A percentile compares a stretch with the other conserved stretches of the same genome.
These are phyloP conservation scores for Dipteronia dyeriana DNA, from an alignment of 345 rosid genomes.

Conservation along the genomic window DNA sequence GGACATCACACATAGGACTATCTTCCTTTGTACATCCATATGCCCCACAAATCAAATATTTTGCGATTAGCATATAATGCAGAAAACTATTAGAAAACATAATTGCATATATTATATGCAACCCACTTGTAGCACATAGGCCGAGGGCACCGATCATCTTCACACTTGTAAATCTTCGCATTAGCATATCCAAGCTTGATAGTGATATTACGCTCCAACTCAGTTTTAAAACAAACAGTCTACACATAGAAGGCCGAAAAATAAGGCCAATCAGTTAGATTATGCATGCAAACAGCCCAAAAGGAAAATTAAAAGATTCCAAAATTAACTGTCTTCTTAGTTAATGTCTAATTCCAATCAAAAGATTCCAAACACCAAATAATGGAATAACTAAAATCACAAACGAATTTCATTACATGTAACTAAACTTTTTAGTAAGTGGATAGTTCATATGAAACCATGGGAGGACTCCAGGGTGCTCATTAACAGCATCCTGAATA, in stretches of 20 bases:
- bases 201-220: constrained; percentile 95
- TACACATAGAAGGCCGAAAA: constrained; percentile 27
- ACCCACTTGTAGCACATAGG: constrained; percentile 94
- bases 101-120: background rate
- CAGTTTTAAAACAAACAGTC: constrained; percentile 98
- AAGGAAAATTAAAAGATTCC: no score
- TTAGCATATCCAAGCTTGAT: constrained; percentile 99
- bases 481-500: no score
- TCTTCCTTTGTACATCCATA: constrained; percentile 99
- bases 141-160: constrained; percentile 88
- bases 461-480: background rate
- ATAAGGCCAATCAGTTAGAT: background rate
- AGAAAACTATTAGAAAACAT: background rate
- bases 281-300: background rate
- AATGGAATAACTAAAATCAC: background rate
- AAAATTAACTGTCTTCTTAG: background rate
- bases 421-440: background rate
- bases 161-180: constrained; percentile 97
- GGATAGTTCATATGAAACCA: background rate
- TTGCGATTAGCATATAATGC: constrained; percentile 12
- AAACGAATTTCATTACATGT: background rate
- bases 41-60: constrained; percentile 49
- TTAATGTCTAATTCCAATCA: background rate
- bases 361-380: background rate
- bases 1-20: constrained; percentile 82